Base-by-base conservation (phyloP, 495 filamentous ascomycete genomes). In the Penicillium dipodomyicola region DNA sequence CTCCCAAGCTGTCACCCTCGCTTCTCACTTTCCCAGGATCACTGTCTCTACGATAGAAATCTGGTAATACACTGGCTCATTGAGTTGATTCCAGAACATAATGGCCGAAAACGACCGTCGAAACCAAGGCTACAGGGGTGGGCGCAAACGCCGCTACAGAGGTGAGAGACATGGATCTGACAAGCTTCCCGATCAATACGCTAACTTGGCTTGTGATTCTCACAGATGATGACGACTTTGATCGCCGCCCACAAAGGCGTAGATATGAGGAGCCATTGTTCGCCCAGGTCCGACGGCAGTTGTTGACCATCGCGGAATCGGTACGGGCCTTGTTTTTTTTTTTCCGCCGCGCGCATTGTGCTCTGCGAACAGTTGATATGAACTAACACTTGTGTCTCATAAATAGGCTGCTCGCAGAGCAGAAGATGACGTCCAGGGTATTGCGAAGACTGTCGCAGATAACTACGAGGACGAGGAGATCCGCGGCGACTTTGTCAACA, bases 281-380 rank as follows among this genome's bases (percentile, higher is more conserved):
- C 57, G 82, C 86, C 41, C 88, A 86, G 65, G 74, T 96, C 52
- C 88, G 91, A 61, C 89, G 87, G 60, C 87, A 92, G 70, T 79
- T 96, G 17, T 77, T 96, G 30, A 76, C 82, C 29, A 87, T 97
- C 64, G 92, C 92, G 45, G 92, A 96, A 79, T 92, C 89, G 57
- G 82, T 86, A 79, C 52, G 79, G 59, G 11, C 48, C 25, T 52
- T 50, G 29, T 39, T 39, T 50, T 59, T 56, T 59, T 56, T 41
- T 57, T 45, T 44, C 17, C 46, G 20, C n/a, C 22, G 61, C 57
- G 52, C 52, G 47, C 54, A 33, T 11, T 54, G 33, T 35, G 45
- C 42, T 51, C 54, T 27, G 17, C n/a, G 22, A 47, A 15, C 23
- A 9, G 37, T 39, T 67, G 37, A 62, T 11, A 22, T 61, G 12